These are phyloP conservation scores for Solanum appendiculatum DNA, from an alignment of 257 asterid species.

Conservation along the genomic window DNA sequence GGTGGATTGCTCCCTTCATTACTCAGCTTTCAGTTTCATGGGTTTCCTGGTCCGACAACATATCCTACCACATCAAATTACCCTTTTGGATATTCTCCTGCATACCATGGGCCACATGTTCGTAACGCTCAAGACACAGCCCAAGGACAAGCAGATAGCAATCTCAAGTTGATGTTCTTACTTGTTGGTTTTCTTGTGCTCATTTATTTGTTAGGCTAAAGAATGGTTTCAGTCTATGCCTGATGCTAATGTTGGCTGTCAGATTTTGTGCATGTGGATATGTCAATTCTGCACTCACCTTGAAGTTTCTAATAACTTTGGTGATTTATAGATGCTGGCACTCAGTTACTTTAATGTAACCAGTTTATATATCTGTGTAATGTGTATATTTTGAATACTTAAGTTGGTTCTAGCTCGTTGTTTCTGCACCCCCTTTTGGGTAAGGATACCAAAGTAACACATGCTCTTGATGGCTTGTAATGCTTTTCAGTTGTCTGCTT, in stretches of 20 bases:
- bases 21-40: conserved; percentile 57
- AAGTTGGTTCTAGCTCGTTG: neutral
- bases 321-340: neutral
- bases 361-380: neutral
- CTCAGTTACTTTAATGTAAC: neutral
- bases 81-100: neutral
- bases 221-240: neutral
- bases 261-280: neutral
- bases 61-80: conserved; percentile 12
- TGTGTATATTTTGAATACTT: neutral
- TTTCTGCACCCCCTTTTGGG: neutral
- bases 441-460: neutral
- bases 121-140: conserved; percentile 22
- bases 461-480: neutral
- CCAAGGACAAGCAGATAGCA: neutral
- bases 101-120: neutral
- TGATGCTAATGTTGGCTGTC: neutral
- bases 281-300: neutral
- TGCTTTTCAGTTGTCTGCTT: neutral
- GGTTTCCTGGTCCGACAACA: conserved; percentile 57
- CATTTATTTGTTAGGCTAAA: neutral
- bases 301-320: neutral
- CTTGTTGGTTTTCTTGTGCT: conserved; percentile 4
- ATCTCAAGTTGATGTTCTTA: conserved; percentile 1
- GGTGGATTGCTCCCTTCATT: conserved; percentile 51